These are phyloP conservation scores for Amanita rubescens DNA, from an alignment of 768 basidiomycete species.

Conservation along the genomic window DNA sequence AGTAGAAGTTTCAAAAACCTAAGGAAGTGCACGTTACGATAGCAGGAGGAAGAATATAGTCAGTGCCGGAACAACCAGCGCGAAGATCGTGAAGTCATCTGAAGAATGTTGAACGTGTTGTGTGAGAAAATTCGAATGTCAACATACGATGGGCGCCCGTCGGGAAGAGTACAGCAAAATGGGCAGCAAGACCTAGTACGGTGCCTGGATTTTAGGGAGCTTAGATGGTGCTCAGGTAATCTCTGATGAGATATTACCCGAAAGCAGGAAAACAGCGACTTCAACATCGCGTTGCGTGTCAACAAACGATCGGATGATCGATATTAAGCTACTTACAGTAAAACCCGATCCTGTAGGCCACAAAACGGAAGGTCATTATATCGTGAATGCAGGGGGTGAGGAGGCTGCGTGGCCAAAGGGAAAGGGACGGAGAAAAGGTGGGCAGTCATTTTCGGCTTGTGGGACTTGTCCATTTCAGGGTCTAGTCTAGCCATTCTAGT, in stretches of 20 bases:
- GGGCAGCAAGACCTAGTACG: constrained; percentile 61
- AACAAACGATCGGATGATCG: constrained; percentile 3
- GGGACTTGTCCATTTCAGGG: neutral
- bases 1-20: constrained; percentile 5
- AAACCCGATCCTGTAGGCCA: constrained; percentile 43
- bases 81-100: constrained; percentile 70
- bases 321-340: constrained; percentile 32
- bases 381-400: constrained; percentile 3
- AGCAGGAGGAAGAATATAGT: constrained; percentile 59
- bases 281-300: neutral
- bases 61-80: constrained; percentile 54
- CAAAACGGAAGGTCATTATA: constrained; percentile 56
- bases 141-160: constrained; percentile 59
- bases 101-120: neutral
- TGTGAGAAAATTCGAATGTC: no score
- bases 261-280: constrained; percentile 40
- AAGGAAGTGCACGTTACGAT: constrained; percentile 31
- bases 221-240: neutral
- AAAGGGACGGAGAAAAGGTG: neutral
- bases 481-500: neutral
- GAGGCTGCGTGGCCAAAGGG: neutral
- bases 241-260: constrained; percentile 24
- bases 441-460: neutral
- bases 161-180: constrained; percentile 62
- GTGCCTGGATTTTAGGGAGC: constrained; percentile 23